phyloP scores from a whole-genome alignment of 768 basidiomycete species.

The Galerina sulciceps region DNA sequence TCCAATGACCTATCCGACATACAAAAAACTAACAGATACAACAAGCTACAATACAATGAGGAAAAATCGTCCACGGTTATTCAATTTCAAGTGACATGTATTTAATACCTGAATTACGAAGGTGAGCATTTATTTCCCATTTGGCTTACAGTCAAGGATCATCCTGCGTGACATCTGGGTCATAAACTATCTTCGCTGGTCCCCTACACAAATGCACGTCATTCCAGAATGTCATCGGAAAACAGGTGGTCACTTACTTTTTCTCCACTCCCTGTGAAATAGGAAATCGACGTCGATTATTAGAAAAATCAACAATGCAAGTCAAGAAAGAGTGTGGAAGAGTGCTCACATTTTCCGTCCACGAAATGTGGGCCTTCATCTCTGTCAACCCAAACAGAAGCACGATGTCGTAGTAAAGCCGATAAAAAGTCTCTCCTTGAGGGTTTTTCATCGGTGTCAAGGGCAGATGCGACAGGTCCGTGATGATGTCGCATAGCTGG shows the following conservation, averaged over 20 bases:
- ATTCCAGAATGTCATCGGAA: not conserved
- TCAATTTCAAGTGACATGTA: not conserved
- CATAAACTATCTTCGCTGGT: conserved; percentile 32
- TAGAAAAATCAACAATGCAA: not conserved
- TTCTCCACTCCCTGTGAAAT: conserved; percentile 38
- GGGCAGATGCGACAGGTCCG: conserved; percentile 24
- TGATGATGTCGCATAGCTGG: conserved; percentile 29
- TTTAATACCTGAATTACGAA: too few species aligned
- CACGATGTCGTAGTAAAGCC: conserved; percentile 37
- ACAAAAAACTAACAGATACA: too few species aligned
- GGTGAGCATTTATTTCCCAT: not conserved
- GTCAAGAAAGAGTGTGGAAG: not conserved
- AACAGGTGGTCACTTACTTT: conserved; percentile 24
- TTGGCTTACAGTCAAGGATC: not conserved
- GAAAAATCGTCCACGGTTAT: too few species aligned
- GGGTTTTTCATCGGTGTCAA: conserved; percentile 15
- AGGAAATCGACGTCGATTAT: not conserved
- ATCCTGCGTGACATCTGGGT: conserved; percentile 10
- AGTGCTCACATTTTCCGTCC: conserved; percentile 46
- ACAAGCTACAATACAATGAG: too few species aligned
- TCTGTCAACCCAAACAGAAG: conserved; percentile 54
- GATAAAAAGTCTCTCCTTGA: conserved; percentile 24
- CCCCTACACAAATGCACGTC: not conserved
- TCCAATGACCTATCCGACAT: too few species aligned
- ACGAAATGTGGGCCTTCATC: conserved; percentile 47